Percentiles rank a stretch among this genome's conserved stretches.
phyloP scores from a whole-genome alignment of 495 filamentous ascomycete species.

The Parmelia sp. region DNA sequence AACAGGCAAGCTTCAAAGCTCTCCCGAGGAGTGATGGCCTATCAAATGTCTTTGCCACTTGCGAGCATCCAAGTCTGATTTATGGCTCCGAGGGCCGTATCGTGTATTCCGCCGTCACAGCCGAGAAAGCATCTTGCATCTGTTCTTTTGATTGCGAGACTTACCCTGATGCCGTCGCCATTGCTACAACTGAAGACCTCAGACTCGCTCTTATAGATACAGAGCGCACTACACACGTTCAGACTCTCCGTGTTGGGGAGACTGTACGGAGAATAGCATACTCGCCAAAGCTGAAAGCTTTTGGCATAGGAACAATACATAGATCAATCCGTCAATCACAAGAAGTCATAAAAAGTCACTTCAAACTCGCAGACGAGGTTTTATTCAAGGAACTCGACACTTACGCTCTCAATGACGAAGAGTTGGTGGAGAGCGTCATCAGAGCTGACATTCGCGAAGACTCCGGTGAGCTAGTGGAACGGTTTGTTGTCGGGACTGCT shows the following conservation, averaged over 20 bases:
- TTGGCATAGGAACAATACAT: conserved; percentile 79
- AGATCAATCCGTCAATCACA: conserved; percentile 50
- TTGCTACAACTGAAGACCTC: conserved; percentile 70
- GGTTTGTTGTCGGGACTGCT: conserved; percentile 84
- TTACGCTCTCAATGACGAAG: conserved; percentile 50
- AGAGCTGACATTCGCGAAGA: conserved; percentile 67
- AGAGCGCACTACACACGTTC: conserved; percentile 79
- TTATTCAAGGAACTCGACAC: conserved; percentile 49
- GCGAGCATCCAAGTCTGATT: conserved; percentile 88
- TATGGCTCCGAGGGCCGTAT: conserved; percentile 83
- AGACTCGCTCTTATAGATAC: conserved; percentile 79
- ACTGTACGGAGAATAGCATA: conserved; percentile 85
- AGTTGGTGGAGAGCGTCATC: conserved; percentile 80
- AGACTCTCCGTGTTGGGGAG: conserved; percentile 67
- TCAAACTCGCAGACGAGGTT: conserved; percentile 57
- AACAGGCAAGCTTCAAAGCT: conserved; percentile 71
- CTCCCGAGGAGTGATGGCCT: conserved; percentile 58
- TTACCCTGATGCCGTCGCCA: conserved; percentile 71
- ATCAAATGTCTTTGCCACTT: conserved; percentile 85
- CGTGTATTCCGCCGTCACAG: conserved; percentile 92
- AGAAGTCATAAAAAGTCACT: conserved; percentile 53
- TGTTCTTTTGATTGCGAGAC: conserved; percentile 76
- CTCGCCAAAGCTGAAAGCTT: conserved; percentile 68
- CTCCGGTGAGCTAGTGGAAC: conserved; percentile 54
- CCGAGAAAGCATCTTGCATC: conserved; percentile 71